phyloP scores from a whole-genome alignment of 1,284 basidiomycete species.

The Leucoagaricus sp. region DNA sequence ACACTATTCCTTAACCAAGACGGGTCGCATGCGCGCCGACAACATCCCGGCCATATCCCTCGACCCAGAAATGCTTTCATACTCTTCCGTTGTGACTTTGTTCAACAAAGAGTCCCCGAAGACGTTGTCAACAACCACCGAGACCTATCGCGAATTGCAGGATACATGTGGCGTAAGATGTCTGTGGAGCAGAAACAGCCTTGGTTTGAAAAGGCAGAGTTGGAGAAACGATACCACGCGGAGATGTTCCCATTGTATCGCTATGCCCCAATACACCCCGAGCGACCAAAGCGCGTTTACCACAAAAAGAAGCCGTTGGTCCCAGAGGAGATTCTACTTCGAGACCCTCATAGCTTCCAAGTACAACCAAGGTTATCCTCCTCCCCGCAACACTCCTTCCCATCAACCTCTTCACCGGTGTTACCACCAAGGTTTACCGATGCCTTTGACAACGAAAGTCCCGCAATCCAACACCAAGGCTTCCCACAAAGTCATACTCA shows the following conservation, averaged over 20 bases:
- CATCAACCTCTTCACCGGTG: neutral
- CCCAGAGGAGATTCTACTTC: neutral
- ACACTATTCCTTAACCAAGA: slow-evolving; percentile 19
- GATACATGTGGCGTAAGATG: slow-evolving; percentile 12
- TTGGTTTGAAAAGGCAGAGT: slow-evolving; percentile 11
- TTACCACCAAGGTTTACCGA: neutral
- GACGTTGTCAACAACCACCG: slow-evolving; percentile 54
- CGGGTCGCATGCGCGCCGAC: slow-evolving; percentile 48
- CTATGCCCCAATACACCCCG: neutral
- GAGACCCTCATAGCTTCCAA: neutral
- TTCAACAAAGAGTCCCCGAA: slow-evolving; percentile 41
- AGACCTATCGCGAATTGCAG: slow-evolving; percentile 59
- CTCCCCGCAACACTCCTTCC: neutral
- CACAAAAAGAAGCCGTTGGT: neutral
- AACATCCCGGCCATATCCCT: slow-evolving; percentile 62
- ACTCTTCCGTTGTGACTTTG: slow-evolving; percentile 73
- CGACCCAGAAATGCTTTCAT: slow-evolving; percentile 89
- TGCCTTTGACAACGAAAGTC: neutral
- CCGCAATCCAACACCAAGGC: neutral
- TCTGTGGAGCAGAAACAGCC: slow-evolving; percentile 1
- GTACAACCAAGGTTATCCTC: too few species aligned
- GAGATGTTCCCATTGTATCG: slow-evolving; percentile 6
- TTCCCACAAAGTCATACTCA: neutral
- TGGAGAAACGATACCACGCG: slow-evolving; percentile 1
- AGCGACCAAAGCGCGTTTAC: slow-evolving; percentile 3